Base-by-base conservation (phyloP, 139 green algal species). In the Zygnema cylindricum region DNA sequence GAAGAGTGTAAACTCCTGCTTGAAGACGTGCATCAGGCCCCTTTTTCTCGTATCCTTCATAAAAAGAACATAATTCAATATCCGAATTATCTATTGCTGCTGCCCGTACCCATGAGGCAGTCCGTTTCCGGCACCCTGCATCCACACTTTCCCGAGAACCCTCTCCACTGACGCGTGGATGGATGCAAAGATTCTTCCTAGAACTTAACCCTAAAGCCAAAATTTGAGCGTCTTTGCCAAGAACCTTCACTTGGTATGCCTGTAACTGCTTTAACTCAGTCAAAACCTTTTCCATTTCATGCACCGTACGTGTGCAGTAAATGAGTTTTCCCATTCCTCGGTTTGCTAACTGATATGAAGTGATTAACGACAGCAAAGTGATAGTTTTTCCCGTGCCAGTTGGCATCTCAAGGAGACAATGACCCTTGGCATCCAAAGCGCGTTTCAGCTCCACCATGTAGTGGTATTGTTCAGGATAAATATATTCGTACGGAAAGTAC, bases 381-480 rank as follows among this genome's bases (percentile, higher is more conserved):
- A 99, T 98, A 73, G 98, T 99, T 94, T 99, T 99, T 75, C 98
- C 98, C 1, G 98, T 99, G 35, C 98, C 98, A 22, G 98, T 99
- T 73, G 98, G 98, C 98, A 99, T 99, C 95, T 99, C 98, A 42
- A 99, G 89, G n/a, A 98, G 89, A 84, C 95, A 97, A 92, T 99
- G 97, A 0, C 97, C 97, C 69, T 96, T 96, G 23, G 97, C 98
- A 78, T 99, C 98, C 75, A 99, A 92, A 3, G 95, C 89, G 73
- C 96, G 94, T 90, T 99, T 99, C 11, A 99, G 94, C 94, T 99
- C 97, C 41, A 97, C 90, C 98, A 99, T 99, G 93, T 99, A 99
- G 69, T 90, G 79, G 90, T 98, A 98, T 93, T 98, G 96, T 89
- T 98, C 96, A 1, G 96, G 96, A 87, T 98, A 98, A 69, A 98